Evolutionary conservation across 805 yeast genomes (phyloP).

Genomic region (Metschnikowia matae): DNA sequence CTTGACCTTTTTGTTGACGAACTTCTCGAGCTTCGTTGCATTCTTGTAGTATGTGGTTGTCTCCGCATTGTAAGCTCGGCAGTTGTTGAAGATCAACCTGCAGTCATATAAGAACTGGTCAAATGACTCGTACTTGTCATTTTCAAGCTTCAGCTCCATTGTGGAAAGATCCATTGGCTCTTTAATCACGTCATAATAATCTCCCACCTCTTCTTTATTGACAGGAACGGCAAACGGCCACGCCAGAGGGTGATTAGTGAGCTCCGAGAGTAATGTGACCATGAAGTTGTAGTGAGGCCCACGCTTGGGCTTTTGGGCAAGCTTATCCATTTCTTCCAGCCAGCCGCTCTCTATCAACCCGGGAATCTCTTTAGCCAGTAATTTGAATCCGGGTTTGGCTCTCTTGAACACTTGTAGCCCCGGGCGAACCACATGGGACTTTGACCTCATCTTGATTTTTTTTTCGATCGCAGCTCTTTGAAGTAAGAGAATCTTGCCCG

Average conservation of each 20-base stretch:
- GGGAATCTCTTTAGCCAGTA: conserved; percentile 59
- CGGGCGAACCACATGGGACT: conserved; percentile 74
- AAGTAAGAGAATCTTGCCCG: conserved; percentile 74
- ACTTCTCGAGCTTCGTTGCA: conserved; percentile 91
- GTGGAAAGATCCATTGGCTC: conserved; percentile 98
- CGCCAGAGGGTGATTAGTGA: conserved; percentile 92
- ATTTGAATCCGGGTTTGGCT: conserved; percentile 40
- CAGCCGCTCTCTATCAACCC: conserved; percentile 94
- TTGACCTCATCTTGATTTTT: conserved; percentile 74
- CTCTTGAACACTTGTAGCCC: conserved; percentile 78
- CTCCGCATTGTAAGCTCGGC: conserved; percentile 90
- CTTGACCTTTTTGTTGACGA: conserved; percentile 72
- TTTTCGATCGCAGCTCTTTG: conserved; percentile 90
- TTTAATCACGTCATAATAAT: conserved; percentile 91
- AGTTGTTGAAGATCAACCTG: conserved; percentile 79
- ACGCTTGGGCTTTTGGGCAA: conserved; percentile 91
- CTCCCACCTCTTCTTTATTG: conserved; percentile 89
- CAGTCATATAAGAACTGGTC: conserved; percentile 91
- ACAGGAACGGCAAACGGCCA: conserved; percentile 98
- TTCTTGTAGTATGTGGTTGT: conserved; percentile 92
- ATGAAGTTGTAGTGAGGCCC: conserved; percentile 93
- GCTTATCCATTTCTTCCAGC: conserved; percentile 97
- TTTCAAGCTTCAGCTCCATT: conserved; percentile 90
- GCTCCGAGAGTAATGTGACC: conserved; percentile 81
- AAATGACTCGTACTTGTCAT: conserved; percentile 84